Evolutionary conservation across 371 early-diverging fungal species (phyloP), one percentile per base, ranked within the genome.

Genomic region (Mortierella sp.): DNA sequence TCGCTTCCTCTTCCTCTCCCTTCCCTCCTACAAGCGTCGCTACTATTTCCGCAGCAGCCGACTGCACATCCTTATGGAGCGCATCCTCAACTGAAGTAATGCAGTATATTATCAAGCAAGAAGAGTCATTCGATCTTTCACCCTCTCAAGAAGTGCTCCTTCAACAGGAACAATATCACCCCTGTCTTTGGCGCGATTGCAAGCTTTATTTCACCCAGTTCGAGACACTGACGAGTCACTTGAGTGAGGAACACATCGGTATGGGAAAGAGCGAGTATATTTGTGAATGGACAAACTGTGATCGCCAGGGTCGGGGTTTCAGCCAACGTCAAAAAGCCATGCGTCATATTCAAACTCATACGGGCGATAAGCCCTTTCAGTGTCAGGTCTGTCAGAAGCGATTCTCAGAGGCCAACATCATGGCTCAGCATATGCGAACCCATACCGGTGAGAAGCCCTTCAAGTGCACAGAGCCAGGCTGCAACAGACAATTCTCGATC

Each of bases 381-480:
- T 97, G 97, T 83, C 84, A 81, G 35, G 77, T 88, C 32, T 96
- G 97, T 72, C 86, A 87, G 57, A 92, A 93, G 83, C 86, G 94
- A 8, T 96, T 96, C 83, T 91, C 94, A 14, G 95, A 95, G 74
- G 86, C 90, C 22, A 91, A 88, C 62, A 90, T 93, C 66, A 92
- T 96, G 91, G 88, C 89, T 16, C 94, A 93, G 67, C 95, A 95
- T 68, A 88, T 91, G 89, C 85, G 93, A 26, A 91, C 90, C 3
- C 96, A 96, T 72, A 95, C 95, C 5, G 96, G 96, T 20, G 96
- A 95, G 78, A 93, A 90, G 63, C 97, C 97, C 0, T 96, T 89
- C 85, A 88, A 88, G 69, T 96, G 97, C 76, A 86, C 87, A n/a
- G 85, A 89, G 45, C 71, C 72, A 10, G 87, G 87, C 16, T 96